These are phyloP conservation scores for Neurospora africana DNA, from an alignment of 495 filamentous ascomycete species.

Conservation along the genomic window DNA sequence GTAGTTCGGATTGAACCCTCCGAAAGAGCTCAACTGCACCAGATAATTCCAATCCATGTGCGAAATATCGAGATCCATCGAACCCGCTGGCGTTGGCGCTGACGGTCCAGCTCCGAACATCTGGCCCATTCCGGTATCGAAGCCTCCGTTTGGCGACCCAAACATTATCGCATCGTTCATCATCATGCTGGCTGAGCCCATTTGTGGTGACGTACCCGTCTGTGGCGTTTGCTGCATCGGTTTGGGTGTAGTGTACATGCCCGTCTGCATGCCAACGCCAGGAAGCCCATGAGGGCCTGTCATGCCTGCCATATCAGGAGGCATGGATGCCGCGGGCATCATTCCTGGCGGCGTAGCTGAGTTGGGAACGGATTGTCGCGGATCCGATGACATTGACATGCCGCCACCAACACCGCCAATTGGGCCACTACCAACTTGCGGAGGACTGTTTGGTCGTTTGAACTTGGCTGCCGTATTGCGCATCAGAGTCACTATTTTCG, in stretches of 20 bases:
- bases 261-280: neutral
- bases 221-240: conserved; percentile 3
- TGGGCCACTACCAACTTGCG: neutral
- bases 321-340: neutral
- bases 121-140: conserved; percentile 9
- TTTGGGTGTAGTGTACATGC: conserved; percentile 11
- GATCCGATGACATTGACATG: neutral
- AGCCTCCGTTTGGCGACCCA: conserved; percentile 3
- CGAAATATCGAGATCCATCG: conserved; percentile 29
- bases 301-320: neutral
- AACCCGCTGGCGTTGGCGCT: conserved; percentile 7
- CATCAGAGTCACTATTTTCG: conserved; percentile 32
- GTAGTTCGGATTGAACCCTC: conserved; percentile 22
- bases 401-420: neutral
- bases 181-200: conserved; percentile 8
- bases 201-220: conserved; percentile 5
- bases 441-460: conserved; percentile 6
- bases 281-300: neutral
- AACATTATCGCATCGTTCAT: conserved; percentile 22
- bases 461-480: conserved; percentile 19
- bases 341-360: neutral
- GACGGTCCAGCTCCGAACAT: conserved; percentile 7
- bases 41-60: conserved; percentile 38
- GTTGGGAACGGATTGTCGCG: neutral
- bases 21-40: conserved; percentile 25